Base-by-base conservation (phyloP, 1,139 yeast species). In the Schwanniomyces etchellsii region DNA sequence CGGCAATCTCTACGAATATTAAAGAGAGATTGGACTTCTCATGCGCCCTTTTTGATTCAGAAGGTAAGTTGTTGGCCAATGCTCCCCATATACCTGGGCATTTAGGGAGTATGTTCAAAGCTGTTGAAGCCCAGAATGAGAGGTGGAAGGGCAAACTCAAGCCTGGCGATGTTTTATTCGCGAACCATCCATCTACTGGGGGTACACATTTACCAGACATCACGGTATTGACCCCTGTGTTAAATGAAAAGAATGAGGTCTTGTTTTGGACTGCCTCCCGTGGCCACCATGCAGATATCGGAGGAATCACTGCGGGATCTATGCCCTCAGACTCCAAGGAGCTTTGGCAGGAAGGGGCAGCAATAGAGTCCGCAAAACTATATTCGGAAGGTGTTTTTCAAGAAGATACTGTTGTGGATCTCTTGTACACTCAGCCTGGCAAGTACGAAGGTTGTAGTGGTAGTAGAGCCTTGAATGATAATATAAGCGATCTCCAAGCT, bases 81-180 rank as follows among this genome's bases (percentile, higher is more conserved):
- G 86, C 86, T 0, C 85, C 85, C 1, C 83, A 80, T 48, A 77
- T 80, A 28, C 88, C 88, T 1, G 83, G 78, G 16, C 88, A 80
- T 46, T 52, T 80, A 35, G 86, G 86, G 2, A 78, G 85, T 4
- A 80, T 80, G 86, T 75, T 81, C 1, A 71, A 77, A 12, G 80
- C 81, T 15, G 77, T 78, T n/a, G 62, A 66, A 25, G 72, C 65
- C 14, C 83, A 77, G 48, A 66, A 68, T 15, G 56, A 69, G 23
- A 28, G 64, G 16, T 77, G 84, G 84, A 52, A 65, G 33, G 77
- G 70, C n/a, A 53, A 64, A 22, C 42, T 69, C 35, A 55, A 63
- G 27, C 73, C 70, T 9, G 85, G 85, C n/a, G 84, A 78, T 50
- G 82, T 78, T 2, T 47, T 78, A 14, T 73, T 76, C 6, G 72